These are phyloP conservation scores for Colletotrichum liaoningense DNA, from an alignment of 2,329 filamentous ascomycete species.

Conservation along the genomic window DNA sequence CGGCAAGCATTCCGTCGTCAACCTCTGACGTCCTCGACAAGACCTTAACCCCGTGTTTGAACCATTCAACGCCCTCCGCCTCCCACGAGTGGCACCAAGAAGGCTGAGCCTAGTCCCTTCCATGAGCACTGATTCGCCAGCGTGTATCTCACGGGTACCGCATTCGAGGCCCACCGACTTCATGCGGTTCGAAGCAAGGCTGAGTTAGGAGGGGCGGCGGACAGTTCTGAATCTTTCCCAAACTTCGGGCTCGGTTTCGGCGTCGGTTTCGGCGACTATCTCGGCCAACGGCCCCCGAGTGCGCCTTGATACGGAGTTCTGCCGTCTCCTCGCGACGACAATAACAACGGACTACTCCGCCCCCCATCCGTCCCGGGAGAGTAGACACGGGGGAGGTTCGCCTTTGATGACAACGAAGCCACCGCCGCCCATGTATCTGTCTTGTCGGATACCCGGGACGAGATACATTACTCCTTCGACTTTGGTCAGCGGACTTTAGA, in stretches of 20 bases:
- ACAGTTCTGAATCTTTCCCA: too few species aligned
- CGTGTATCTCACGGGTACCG: neutral
- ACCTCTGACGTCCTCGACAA: neutral
- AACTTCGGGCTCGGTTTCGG: slow-evolving; percentile 9
- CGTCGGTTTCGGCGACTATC: slow-evolving; percentile 16
- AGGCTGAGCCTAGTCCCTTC: neutral
- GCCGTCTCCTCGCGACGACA: neutral
- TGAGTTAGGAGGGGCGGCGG: neutral
- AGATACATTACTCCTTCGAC: too few species aligned
- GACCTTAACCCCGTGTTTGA: neutral
- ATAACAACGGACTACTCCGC: neutral
- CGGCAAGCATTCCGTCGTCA: neutral
- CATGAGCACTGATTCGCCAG: neutral
- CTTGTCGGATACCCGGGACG: neutral
- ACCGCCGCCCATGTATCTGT: neutral
- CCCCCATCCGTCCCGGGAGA: neutral
- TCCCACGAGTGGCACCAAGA: neutral
- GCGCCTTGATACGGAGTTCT: neutral
- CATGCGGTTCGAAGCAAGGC: neutral
- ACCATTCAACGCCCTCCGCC: neutral
- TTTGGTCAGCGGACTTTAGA: neutral
- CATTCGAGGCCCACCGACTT: neutral
- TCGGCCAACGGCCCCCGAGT: neutral
- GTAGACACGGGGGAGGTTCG: neutral
- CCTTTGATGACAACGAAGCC: neutral